Evolutionary conservation across 164 flowering plant genomes (phyloP).

Genomic region (Hamamelis virginiana): DNA sequence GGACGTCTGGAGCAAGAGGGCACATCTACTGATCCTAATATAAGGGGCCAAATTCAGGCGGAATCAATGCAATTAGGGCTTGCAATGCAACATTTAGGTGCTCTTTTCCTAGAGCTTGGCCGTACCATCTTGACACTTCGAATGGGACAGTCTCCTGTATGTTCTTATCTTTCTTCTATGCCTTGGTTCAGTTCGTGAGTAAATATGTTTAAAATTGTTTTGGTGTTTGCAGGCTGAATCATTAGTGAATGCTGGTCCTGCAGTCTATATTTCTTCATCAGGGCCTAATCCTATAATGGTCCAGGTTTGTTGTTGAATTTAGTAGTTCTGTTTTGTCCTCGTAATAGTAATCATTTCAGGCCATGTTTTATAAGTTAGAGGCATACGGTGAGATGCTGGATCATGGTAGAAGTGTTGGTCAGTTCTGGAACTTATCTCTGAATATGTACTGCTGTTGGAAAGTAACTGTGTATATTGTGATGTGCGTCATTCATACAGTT

Average conservation of each 20-base stretch:
- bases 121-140: slow-evolving; percentile 80
- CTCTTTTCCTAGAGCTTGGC: slow-evolving; percentile 92
- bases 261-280: slow-evolving; percentile 81
- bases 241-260: slow-evolving; percentile 88
- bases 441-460: too few relatives aligned
- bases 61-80: slow-evolving; percentile 69
- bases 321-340: too few relatives aligned
- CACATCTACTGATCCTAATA: slow-evolving; percentile 50
- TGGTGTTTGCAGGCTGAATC: slow-evolving; percentile 66
- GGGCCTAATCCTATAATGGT: slow-evolving; percentile 99
- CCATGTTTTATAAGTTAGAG: too few relatives aligned
- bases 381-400: too few relatives aligned
- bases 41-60: slow-evolving; percentile 70
- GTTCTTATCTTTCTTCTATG: slow-evolving; percentile 16
- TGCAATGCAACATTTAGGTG: slow-evolving; percentile 93
- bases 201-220: background rate
- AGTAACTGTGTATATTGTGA: too few relatives aligned
- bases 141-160: slow-evolving; percentile 92
- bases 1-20: slow-evolving; percentile 72
- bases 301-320: slow-evolving; percentile 55
- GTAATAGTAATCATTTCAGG: too few relatives aligned
- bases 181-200: background rate
- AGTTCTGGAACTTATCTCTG: too few relatives aligned
- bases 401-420: too few relatives aligned
- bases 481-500: too few relatives aligned